phyloP scores from a whole-genome alignment of 148 eudicot genomes.

The Mesembryanthemum crystallinum region DNA sequence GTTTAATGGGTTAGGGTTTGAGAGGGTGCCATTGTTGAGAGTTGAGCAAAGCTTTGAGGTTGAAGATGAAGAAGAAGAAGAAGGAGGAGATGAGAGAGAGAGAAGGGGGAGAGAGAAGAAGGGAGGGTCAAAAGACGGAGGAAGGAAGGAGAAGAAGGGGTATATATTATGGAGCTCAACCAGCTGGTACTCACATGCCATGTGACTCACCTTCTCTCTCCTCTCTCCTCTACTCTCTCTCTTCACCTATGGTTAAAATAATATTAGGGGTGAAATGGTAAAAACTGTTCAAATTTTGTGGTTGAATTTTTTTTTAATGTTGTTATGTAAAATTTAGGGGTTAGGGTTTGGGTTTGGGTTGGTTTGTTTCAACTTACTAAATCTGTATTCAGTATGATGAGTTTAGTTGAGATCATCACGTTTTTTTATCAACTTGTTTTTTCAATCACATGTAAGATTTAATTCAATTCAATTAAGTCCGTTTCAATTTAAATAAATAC shows the following conservation, averaged over 20 bases:
- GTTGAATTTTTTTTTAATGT: no score
- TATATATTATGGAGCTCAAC: conserved; percentile 43
- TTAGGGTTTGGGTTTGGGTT: no score
- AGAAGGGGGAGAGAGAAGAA: conserved; percentile 24
- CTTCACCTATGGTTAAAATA: conserved; percentile 6
- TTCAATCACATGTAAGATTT: no score
- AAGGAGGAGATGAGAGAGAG: conserved; percentile 1
- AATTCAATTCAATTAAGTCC: no score
- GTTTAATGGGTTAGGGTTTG: conserved; percentile 7
- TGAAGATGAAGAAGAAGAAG: conserved; percentile 14
- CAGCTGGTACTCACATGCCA: conserved; percentile 85
- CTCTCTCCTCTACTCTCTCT: conserved; percentile 6
- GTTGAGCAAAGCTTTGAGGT: conserved; percentile 1
- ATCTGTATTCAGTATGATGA: no score
- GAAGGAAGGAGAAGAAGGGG: conserved; percentile 32
- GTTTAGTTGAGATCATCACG: no score
- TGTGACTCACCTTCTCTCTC: conserved; percentile 54
- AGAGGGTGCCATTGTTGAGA: conserved; percentile 29
- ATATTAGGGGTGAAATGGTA: no score
- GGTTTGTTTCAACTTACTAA: no score
- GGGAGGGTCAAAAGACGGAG: conserved; percentile 40
- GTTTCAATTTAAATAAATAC: no score
- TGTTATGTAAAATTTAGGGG: no score
- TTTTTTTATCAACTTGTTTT: no score
- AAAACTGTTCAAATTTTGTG: no score